These are phyloP conservation scores for Beauveria sp. DNA, from an alignment of 2,329 filamentous ascomycete species.

Conservation along the genomic window DNA sequence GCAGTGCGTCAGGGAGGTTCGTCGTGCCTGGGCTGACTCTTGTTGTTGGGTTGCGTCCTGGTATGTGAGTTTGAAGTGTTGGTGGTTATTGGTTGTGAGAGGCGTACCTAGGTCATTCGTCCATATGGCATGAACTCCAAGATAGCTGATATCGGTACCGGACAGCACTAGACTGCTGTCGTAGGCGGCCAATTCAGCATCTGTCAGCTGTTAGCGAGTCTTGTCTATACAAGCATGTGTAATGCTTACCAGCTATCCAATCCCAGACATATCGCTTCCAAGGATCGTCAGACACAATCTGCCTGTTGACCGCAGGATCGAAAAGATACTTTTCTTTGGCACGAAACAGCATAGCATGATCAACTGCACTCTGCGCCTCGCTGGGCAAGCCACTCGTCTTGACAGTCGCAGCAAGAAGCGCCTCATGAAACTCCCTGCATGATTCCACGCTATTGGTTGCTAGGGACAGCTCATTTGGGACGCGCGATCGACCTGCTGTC, in stretches of 20 bases:
- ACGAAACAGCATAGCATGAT: constrained; percentile 52
- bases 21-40: constrained; percentile 39
- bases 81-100: constrained; percentile 18
- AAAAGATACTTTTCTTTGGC: constrained; percentile 57
- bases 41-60: constrained; percentile 37
- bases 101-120: constrained; percentile 55
- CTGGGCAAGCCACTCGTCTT: constrained; percentile 39
- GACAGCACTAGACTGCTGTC: constrained; percentile 64
- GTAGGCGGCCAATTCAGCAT: constrained; percentile 55
- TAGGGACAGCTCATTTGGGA: constrained; percentile 28
- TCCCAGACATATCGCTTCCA: constrained; percentile 77
- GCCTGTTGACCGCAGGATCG: constrained; percentile 56
- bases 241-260: constrained; percentile 55
- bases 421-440: constrained; percentile 51
- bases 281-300: constrained; percentile 61
- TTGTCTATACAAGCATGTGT: neutral
- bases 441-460: constrained; percentile 34
- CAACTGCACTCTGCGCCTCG: constrained; percentile 43
- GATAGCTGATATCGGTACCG: constrained; percentile 64
- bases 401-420: constrained; percentile 37
- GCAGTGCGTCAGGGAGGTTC: constrained; percentile 35
- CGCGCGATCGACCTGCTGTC: constrained; percentile 16
- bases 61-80: neutral
- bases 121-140: constrained; percentile 70
- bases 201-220: constrained; percentile 23